Evolutionary conservation across 1,139 yeast genomes (phyloP).

Genomic region (Casaregolazyma lundiana): DNA sequence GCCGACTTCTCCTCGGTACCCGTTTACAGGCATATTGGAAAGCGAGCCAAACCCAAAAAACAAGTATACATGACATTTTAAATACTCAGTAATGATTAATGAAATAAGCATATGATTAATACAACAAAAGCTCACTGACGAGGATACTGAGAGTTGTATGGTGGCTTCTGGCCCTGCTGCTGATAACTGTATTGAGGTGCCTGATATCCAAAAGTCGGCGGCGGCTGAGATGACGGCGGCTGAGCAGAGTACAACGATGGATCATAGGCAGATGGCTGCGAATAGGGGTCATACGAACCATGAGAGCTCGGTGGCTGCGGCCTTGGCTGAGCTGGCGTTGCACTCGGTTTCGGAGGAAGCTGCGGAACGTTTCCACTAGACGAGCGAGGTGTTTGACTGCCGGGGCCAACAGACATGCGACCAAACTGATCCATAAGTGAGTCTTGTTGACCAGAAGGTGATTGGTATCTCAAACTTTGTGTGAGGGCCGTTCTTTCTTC

Average conservation of each 20-base stretch:
- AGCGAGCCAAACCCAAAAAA: neutral
- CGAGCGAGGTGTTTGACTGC: conserved; percentile 18
- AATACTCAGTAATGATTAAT: neutral
- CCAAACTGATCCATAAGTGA: conserved; percentile 24
- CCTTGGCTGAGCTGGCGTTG: conserved; percentile 13
- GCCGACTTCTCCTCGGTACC: conserved; percentile 50
- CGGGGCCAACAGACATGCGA: conserved; percentile 12
- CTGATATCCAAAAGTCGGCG: conserved; percentile 4
- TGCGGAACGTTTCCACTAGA: conserved; percentile 14
- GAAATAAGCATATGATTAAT: neutral
- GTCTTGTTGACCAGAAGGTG: conserved; percentile 21
- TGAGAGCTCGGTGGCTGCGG: conserved; percentile 14
- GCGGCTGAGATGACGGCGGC: conserved; percentile 10
- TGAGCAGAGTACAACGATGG: conserved; percentile 14
- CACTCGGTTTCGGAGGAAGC: conserved; percentile 22
- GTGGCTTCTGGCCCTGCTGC: conserved; percentile 3
- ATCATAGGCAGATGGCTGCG: conserved; percentile 31
- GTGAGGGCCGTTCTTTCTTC: conserved; percentile 31
- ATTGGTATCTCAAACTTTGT: conserved; percentile 14
- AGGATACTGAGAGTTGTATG: neutral
- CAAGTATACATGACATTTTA: neutral
- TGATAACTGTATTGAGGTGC: conserved; percentile 6
- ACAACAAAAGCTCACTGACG: too few relatives aligned
- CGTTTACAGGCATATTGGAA: conserved; percentile 16
- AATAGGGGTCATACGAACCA: conserved; percentile 23